A percentile compares a stretch with the other conserved stretches of the same genome.
phyloP scores from a whole-genome alignment of 208 protist species.

The Leishmania lainsoni region DNA sequence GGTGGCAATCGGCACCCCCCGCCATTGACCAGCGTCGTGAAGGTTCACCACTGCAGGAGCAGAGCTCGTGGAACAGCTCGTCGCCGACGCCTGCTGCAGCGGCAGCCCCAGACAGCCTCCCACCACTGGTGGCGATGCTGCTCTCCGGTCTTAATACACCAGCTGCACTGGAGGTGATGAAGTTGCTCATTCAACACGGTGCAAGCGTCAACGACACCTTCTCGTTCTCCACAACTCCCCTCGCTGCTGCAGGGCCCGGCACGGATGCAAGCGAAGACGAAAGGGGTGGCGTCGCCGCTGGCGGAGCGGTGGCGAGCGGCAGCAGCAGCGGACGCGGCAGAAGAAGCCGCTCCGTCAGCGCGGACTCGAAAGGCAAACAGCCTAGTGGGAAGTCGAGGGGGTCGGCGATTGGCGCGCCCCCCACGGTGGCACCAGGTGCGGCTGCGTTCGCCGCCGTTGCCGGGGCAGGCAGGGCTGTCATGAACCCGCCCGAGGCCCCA shows the following conservation, averaged over 20 bases:
- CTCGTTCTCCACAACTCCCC: slow-evolving; percentile 20
- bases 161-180: slow-evolving; percentile 45
- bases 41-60: neutral
- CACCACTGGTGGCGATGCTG: slow-evolving; percentile 42
- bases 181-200: slow-evolving; percentile 52
- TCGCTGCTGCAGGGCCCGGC: neutral
- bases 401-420: neutral
- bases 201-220: slow-evolving; percentile 61
- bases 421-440: neutral
- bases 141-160: slow-evolving; percentile 44
- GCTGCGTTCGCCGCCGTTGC: neutral
- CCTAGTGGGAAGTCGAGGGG: neutral
- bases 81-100: neutral
- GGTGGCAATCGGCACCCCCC: neutral
- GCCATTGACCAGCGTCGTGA: neutral
- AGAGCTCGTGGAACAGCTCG: neutral
- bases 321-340: slow-evolving; percentile 11
- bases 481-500: slow-evolving; percentile 2
- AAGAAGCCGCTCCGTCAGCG: neutral
- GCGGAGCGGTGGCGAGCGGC: neutral
- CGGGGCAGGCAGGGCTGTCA: neutral
- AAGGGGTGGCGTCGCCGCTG: neutral
- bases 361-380: neutral
- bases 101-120: slow-evolving; percentile 10
- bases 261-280: neutral